Base-by-base conservation (phyloP, 2,329 filamentous ascomycete genomes). In the Monosporascus sp. region DNA sequence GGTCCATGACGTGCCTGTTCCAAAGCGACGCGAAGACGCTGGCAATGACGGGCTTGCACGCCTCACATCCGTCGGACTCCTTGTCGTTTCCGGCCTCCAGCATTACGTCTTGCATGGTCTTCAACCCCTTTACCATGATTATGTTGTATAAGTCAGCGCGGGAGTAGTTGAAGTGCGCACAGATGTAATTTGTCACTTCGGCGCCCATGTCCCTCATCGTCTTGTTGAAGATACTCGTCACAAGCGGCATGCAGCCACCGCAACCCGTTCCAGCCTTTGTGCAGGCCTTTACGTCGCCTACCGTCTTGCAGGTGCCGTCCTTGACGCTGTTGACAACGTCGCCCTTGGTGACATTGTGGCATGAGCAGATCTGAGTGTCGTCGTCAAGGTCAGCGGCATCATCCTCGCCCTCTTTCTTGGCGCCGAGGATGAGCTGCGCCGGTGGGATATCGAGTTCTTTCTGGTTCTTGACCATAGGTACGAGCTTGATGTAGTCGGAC, bases 251-350 rank as follows among this genome's bases (percentile, higher is more conserved):
- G 67, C 91, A 96, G 7, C 91, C 91, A 60, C 90, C 91, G 64
- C 91, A 96, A 2, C 91, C 91, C 1, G 89, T 96, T 41, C 91
- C 91, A 18, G 90, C 90, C 69, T 96, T 96, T 17, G 91, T 96
- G 74, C 90, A 95, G 2, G 87, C 82, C 70, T 96, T 96, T 65
- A 96, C 79, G 51, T 93, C 87, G 50, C 84, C 86, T 45, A 96
- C 81, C 25, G 87, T 87, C 66, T 88, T 94, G 76, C 90, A 95
- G 2, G 80, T 84, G 39, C 89, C 90, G 50, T 87, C 83, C 62
- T 92, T 92, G 67, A 93, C 82, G 2, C 75, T 76, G 5, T 80
- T 80, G 45, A 87, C 83, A 0, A 96, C 77, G 61, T 93, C 89
- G 17, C 88, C 88, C 68, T 96, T 96, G 24, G 84, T 87, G 43